Evolutionary conservation across 441 rosid genomes (phyloP).

Genomic region (Pelargonium citronellum): DNA sequence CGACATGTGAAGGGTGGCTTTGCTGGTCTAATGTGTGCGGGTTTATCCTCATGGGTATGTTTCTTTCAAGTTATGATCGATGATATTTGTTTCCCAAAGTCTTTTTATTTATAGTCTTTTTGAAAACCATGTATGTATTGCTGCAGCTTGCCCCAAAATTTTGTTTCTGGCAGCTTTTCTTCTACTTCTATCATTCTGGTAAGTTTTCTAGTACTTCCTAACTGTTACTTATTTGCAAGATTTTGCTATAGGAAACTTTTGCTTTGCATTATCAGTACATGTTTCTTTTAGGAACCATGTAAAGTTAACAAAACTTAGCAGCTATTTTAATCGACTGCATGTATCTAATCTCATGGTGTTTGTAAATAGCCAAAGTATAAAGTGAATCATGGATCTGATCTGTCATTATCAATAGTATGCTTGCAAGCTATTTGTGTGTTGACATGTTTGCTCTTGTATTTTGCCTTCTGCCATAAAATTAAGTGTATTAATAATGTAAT

Average conservation of each 20-base stretch:
- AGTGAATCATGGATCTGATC: no score
- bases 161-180: slow-evolving; percentile 54
- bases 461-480: no score
- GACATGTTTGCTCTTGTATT: no score
- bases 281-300: no score
- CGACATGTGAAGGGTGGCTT: slow-evolving; percentile 59
- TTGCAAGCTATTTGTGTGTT: no score
- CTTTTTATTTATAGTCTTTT: slow-evolving; percentile 3
- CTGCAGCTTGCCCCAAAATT: slow-evolving; percentile 54
- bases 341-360: no score
- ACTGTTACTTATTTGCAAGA: neutral
- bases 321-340: no score
- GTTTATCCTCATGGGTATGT: slow-evolving; percentile 62
- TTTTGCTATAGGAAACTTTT: neutral
- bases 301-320: no score
- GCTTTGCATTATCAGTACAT: neutral
- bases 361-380: no score
- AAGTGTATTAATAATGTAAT: no score
- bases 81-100: neutral
- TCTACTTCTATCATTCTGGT: slow-evolving; percentile 59
- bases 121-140: slow-evolving; percentile 15
- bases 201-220: slow-evolving; percentile 13
- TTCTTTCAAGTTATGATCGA: neutral
- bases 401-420: no score
- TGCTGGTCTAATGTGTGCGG: slow-evolving; percentile 69